Evolutionary conservation across 331 rosid genomes (phyloP), one percentile per base, ranked within the genome.

Genomic region (Quercus lobata): DNA sequence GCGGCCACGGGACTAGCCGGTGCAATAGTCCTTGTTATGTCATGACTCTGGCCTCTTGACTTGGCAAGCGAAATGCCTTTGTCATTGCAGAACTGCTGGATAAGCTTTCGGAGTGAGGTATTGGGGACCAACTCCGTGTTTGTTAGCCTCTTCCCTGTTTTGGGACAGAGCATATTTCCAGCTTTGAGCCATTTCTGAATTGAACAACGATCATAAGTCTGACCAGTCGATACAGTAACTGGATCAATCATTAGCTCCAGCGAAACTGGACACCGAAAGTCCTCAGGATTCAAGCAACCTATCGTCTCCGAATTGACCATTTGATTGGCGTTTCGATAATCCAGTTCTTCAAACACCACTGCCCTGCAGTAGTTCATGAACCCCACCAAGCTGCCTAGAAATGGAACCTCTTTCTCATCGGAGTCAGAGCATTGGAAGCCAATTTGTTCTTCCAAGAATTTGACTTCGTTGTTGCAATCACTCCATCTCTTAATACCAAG

Each of bases 141-240:
- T 0, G 16, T 69, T 3, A 94, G 89, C 71, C 63, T 90, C 78
- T 91, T 87, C 66, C 98, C 97, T 73, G 98, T 92, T 87, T 90
- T 92, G 21, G 98, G 98, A 19, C 98, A 94, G 1, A 49, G 78
- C 21, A 4, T 18, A 76, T 92, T 91, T 5, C 98, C 97, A 4
- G 91, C 88, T 57, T 83, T 77, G 8, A 94, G 85, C 98, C 98
- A 94, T 89, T 86, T 89, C 4, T 86, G 69, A 77, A 94, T 94
- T 6, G 95, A 90, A 71, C 71, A 52, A 29, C 97, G 88, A 44
- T 92, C 97, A 21, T 89, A 94, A 37, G 98, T 94, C 49, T 94
- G 98, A 6, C 98, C 98, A 1, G 97, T 94, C 9, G 95, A 88
- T 1, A 90, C 84, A 2, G 97, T 94, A 3, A 94, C 98, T 3